Conservation (phyloP, 2,329 filamentous ascomycete species). For the Ustulina deusta region DNA sequence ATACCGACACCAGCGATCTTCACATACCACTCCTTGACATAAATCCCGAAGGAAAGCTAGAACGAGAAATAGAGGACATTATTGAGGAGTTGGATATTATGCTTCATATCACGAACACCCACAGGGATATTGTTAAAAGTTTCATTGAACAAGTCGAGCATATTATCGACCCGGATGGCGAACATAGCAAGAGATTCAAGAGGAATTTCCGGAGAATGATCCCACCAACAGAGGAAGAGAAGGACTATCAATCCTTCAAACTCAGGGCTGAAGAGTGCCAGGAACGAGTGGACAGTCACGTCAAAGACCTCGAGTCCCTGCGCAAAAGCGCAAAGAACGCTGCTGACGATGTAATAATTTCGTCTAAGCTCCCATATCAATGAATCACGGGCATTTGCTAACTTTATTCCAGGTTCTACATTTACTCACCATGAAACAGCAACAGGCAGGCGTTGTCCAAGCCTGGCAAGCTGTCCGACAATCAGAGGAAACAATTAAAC, state of each 20-base stretch:
- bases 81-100: conserved; percentile 63
- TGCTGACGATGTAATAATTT: conserved; percentile 45
- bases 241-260: conserved; percentile 46
- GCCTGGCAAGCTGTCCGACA: conserved; percentile 57
- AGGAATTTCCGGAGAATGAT: not conserved
- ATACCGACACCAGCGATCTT: conserved; percentile 42
- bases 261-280: conserved; percentile 48
- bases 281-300: conserved; percentile 45
- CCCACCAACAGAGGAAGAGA: not conserved
- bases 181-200: conserved; percentile 32
- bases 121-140: conserved; percentile 49
- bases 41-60: conserved; percentile 56
- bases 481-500: conserved; percentile 55
- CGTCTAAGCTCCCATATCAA: not conserved
- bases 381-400: not conserved
- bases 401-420: conserved; percentile 53
- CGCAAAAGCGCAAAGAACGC: conserved; percentile 42
- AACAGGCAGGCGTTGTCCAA: conserved; percentile 60
- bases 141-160: conserved; percentile 46
- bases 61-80: conserved; percentile 61
- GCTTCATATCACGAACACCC: conserved; percentile 54
- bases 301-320: conserved; percentile 53
- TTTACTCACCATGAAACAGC: conserved; percentile 58
- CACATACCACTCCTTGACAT: conserved; percentile 56
- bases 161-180: conserved; percentile 42